Evolutionary conservation across 306 rosid genomes (phyloP), one percentile per base, ranked within the genome.

Genomic region (Quercus mongolica): DNA sequence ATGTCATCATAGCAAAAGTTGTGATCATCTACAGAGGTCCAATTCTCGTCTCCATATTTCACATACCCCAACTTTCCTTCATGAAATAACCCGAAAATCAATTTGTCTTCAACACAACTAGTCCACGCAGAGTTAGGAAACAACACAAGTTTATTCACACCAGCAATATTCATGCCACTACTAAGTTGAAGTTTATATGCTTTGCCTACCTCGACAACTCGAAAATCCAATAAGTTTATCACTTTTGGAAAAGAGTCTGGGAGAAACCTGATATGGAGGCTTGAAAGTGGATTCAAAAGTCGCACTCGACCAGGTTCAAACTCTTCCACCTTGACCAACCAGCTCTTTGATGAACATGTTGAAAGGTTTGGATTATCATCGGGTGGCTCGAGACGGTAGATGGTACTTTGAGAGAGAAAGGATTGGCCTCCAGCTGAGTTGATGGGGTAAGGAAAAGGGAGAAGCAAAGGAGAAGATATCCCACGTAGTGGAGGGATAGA

Each of bases 1-100:
- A 88, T 35, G 30, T 88, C 91, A 62, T 85, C 78, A 41, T 62
- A 88, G 21, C 20, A 10, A 3, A 26, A 46, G 21, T 62, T 75
- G 8, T 30, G 52, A 13, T 63, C 78, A 65, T 81, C 83, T 20
- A 81, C 20, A 35, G 52, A 52, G 26, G 30, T 69, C 73, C 79
- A 65, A 28, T 63, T 15, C 63, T 63, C 19, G n/a, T 83, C 81
- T 10, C 83, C 87, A 67, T 49, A n/a, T 17, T 56, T 85, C 1
- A 35, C 35, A 33, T 65, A 55, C 11, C 79, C 30, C 54, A 80
- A 31, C n/a, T 54, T 77, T 5, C 85, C 71, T 0, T 73, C 49
- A 4, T 49, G 3, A 19, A 20, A 23, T 5, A 84, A 9, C 0
- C 38, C 30, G 15, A 80, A 84, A 0, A 77, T 10, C 64, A 67